Percentiles rank a stretch among this genome's conserved stretches.
phyloP scores from a whole-genome alignment of 2,329 filamentous ascomycete genomes.

The Dothideomycetes sp. region DNA sequence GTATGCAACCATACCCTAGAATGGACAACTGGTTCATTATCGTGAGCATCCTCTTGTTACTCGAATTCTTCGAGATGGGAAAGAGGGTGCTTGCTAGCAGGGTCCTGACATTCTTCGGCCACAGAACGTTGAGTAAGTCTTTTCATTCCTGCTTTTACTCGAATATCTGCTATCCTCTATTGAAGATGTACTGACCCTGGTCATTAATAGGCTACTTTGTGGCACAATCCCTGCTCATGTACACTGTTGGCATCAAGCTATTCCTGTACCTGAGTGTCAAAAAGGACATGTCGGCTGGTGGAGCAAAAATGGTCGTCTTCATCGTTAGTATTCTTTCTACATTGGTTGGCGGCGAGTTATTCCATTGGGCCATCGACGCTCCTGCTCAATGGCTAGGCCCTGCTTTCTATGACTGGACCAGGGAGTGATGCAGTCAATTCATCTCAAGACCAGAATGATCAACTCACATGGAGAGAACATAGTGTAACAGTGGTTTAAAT shows the following conservation, averaged over 20 bases:
- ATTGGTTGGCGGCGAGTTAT: constrained; percentile 19
- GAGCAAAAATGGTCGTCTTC: constrained; percentile 22
- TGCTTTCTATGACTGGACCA: constrained; percentile 7
- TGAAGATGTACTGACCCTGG: background rate
- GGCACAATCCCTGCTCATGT: constrained; percentile 23
- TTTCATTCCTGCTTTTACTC: background rate
- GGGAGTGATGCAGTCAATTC: background rate
- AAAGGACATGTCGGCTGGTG: constrained; percentile 12
- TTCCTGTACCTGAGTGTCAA: constrained; percentile 19
- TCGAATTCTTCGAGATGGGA: constrained; percentile 32
- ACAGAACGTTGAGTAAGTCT: constrained; percentile 37
- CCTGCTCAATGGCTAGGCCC: constrained; percentile 20
- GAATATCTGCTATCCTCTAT: background rate
- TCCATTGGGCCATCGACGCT: constrained; percentile 20
- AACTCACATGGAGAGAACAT: too few species aligned
- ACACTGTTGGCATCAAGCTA: constrained; percentile 23
- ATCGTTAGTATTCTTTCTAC: constrained; percentile 17
- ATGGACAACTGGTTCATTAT: constrained; percentile 38
- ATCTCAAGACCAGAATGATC: too few species aligned
- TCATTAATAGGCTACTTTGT: constrained; percentile 20
- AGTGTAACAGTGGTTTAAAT: too few species aligned
- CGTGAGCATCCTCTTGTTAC: constrained; percentile 32
- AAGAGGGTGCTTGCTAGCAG: constrained; percentile 29
- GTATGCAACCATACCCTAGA: constrained; percentile 29
- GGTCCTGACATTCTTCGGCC: constrained; percentile 32